These are phyloP conservation scores for Fagopyrum tataricum DNA, from an alignment of 148 eudicot species.

Conservation along the genomic window DNA sequence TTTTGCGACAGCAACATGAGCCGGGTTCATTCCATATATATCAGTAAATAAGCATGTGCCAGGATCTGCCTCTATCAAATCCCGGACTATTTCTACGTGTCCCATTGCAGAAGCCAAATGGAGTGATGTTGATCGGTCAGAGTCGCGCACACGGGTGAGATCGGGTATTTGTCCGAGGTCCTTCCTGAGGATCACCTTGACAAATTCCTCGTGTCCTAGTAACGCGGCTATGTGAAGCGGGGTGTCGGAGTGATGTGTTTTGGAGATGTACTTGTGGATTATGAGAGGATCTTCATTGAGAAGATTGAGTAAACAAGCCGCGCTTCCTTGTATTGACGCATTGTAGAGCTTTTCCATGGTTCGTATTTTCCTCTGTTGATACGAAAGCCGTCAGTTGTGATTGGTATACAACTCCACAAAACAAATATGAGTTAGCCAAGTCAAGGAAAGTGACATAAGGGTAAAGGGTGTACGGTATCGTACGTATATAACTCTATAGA, in stretches of 20 bases:
- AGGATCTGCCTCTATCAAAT: neutral
- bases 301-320: neutral
- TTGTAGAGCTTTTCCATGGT: neutral
- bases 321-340: constrained; percentile 2
- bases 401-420: too few relatives aligned
- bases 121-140: neutral
- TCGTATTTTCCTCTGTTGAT: too few relatives aligned
- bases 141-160: neutral
- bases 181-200: neutral
- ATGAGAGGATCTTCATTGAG: constrained; percentile 7
- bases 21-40: neutral
- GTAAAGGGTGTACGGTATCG: too few relatives aligned
- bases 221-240: constrained; percentile 1
- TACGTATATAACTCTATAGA: too few relatives aligned
- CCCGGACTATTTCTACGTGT: neutral
- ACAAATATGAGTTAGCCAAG: too few relatives aligned
- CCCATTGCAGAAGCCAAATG: neutral
- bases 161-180: too few relatives aligned
- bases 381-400: too few relatives aligned
- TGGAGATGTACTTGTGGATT: constrained; percentile 2
- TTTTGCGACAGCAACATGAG: neutral
- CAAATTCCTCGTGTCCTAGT: constrained; percentile 4
- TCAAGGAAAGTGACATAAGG: too few relatives aligned
- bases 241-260: neutral
- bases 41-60: neutral